phyloP scores from a whole-genome alignment of 768 basidiomycete species.

The Zangia roseola region DNA sequence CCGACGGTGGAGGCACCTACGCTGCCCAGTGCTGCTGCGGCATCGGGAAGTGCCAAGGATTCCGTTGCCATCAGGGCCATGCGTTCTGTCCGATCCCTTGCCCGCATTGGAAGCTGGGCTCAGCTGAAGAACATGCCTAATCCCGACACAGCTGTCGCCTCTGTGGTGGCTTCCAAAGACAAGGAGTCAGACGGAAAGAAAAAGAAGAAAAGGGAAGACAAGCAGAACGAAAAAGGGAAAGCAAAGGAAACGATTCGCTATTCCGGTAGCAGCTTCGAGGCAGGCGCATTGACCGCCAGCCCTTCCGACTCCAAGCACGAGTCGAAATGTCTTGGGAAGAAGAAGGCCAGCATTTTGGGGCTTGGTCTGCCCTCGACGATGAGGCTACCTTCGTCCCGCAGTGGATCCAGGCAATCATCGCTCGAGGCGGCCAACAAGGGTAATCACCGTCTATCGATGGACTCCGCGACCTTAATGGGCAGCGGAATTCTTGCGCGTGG shows the following conservation, averaged over 20 bases:
- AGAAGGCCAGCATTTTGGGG: conserved; percentile 62
- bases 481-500: conserved; percentile 32
- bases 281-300: conserved; percentile 50
- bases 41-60: conserved; percentile 37
- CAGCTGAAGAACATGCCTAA: conserved; percentile 47
- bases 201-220: conserved; percentile 40
- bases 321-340: conserved; percentile 44
- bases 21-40: conserved; percentile 30
- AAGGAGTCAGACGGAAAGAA: conserved; percentile 34
- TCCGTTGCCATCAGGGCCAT: conserved; percentile 81
- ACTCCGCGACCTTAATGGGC: conserved; percentile 32
- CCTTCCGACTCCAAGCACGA: conserved; percentile 24
- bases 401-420: conserved; percentile 38
- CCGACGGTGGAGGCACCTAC: conserved; percentile 36
- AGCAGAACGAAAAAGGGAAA: conserved; percentile 35
- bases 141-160: conserved; percentile 24
- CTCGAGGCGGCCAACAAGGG: conserved; percentile 15
- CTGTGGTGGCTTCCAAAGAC: conserved; percentile 27
- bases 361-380: conserved; percentile 59
- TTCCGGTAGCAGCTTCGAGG: conserved; percentile 68
- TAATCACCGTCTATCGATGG: conserved; percentile 27
- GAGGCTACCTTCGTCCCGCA: conserved; percentile 39
- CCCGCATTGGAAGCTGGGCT: conserved; percentile 72
- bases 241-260: conserved; percentile 38
- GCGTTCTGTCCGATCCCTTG: conserved; percentile 69